Base-by-base conservation (phyloP, 2,329 filamentous ascomycete species). In the Fusarium poae region DNA sequence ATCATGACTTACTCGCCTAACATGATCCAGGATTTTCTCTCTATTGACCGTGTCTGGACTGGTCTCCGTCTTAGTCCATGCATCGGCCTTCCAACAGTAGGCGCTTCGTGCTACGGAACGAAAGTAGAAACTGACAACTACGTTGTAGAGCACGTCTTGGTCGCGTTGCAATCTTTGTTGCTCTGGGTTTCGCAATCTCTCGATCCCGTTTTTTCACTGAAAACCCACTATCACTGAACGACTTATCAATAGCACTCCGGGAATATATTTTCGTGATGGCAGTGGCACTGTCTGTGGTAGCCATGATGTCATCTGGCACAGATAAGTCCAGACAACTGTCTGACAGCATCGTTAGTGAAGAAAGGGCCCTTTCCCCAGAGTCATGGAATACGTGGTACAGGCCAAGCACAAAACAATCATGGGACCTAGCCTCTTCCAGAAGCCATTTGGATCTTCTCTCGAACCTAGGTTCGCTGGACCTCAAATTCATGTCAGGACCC, bases 41-140 rank as follows among this genome's bases (percentile, higher is more conserved):
- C 46, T 72, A 25, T 18, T 72, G 44, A n/a, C 35, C 12, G 45
- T 72, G 21, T 67, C 59, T 27, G 67, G 64, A 18, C 43, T 53
- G 30, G 50, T 67, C 32, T 57, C 59, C 27, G 23, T 51, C n/a
- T 51, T 73, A 21, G 42, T 46, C 34, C 55, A 71, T 54, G 58
- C 44, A 39, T 37, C 51, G 20, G 35, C 61, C 7, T 65, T 73
- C 27, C 52, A 67, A 62, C 61, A 64, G 71, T 73, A 73, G 56
- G 60, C 40, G 32, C 21, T 30, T 58, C 40, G 21, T 23, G 27
- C n/a, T 49, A 18, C 39, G 32, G 23, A 35, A 48, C 37, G 44
- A 35, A 46, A 32, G 29, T 25, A 29, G 43, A 49, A 69, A 64
- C 71, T 73, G 52, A 73, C 51, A 57, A 34, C 50, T 40, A 21